Percentiles rank a stretch among this genome's conserved stretches.
These are phyloP conservation scores for Dovyalis caffra DNA, from an alignment of 345 rosid species.

Conservation along the genomic window DNA sequence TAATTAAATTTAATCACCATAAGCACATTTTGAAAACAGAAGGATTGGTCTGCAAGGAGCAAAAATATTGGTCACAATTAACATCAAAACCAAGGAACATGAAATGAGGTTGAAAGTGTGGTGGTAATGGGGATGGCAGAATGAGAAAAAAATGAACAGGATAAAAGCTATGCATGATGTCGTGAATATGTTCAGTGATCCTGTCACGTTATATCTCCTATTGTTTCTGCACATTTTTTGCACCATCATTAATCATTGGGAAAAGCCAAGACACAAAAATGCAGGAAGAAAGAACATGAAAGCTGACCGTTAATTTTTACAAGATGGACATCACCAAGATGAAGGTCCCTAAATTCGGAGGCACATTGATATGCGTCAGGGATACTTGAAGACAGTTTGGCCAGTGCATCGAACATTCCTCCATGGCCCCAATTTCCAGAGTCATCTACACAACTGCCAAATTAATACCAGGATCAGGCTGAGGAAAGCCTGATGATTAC, in stretches of 20 bases:
- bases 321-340: conserved; percentile 87
- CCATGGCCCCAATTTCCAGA: conserved; percentile 95
- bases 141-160: too few relatives aligned
- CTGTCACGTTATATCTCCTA: not conserved
- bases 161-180: too few relatives aligned
- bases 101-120: too few relatives aligned
- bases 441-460: conserved; percentile 72
- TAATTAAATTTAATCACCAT: too few relatives aligned
- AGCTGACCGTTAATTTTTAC: conserved; percentile 56
- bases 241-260: too few relatives aligned
- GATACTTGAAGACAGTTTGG: conserved; percentile 49
- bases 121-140: too few relatives aligned
- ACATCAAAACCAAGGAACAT: too few relatives aligned
- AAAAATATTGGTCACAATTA: too few relatives aligned
- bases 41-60: too few relatives aligned
- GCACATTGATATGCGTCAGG: conserved; percentile 63
- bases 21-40: too few relatives aligned
- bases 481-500: not conserved
- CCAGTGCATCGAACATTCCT: conserved; percentile 77
- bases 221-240: too few relatives aligned
- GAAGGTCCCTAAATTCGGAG: conserved; percentile 64
- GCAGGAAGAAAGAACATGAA: not conserved
- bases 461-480: conserved; percentile 15
- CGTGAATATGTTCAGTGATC: not conserved
- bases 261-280: not conserved